Base-by-base conservation (phyloP, 306 rosid genomes). In the Hylodesmum podocarpum region DNA sequence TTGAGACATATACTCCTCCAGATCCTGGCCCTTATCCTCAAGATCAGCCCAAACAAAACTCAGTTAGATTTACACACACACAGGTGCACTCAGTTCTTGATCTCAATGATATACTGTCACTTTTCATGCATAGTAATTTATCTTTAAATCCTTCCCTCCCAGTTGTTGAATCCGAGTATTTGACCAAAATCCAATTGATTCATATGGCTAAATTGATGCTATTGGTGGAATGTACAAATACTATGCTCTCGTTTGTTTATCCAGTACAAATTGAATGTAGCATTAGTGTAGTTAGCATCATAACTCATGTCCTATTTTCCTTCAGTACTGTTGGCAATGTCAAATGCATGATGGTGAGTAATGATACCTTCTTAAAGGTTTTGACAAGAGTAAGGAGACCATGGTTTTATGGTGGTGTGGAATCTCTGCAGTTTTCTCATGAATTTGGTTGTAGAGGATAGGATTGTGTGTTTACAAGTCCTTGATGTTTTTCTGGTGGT, bases 1-100 rank as follows among this genome's bases (percentile, higher is more conserved):
- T 95, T 46, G 97, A 95, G 90, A 86, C 92, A 37, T 92, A 95
- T 75, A 91, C 93, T 27, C 97, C 97, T 53, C 97, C 96, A 57
- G 97, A 92, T 73, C 96, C 97, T 4, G 99, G 97, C 63, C 99
- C 99, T 72, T 92, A 95, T 88, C 99, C 99, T 78, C 97, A 95
- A 82, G 97, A 95, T 86, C 99, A 91, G 81, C 97, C 97, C 36
- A 95, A 92, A 76, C 93, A 88, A 84, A 95, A 95, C 86, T 88
- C 96, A 43, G 97, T 92, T 76, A 90, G 91, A 87, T 95, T 92
- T 86, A 95, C 98, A 3, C 88, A 96, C 77, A 89, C 93, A 63
- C 99, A 95, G 99, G 99, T 95, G 65, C 54, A 15, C 82, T 73
- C 62, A 75, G 33, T 19, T 70, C 72, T 47, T 68, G 13, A 64